Percentiles rank a stretch among this genome's conserved stretches.
These are phyloP conservation scores for Melampsora americana DNA, from an alignment of 1,284 basidiomycete species.

Conservation along the genomic window DNA sequence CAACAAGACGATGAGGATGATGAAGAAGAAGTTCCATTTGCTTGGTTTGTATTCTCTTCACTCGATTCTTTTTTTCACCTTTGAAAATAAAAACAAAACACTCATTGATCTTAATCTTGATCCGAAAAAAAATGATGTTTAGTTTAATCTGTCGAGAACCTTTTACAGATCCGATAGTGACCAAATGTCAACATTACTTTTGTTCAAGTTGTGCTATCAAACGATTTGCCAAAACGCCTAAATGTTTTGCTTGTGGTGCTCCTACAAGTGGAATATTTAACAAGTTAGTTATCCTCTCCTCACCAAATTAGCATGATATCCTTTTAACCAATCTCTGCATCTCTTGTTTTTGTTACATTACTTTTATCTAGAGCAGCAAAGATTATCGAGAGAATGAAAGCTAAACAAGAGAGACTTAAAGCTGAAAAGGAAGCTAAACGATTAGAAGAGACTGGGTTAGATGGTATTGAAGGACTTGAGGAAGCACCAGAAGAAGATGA, in stretches of 20 bases:
- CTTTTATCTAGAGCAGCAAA: not conserved
- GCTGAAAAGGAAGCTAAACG: constrained; percentile 17
- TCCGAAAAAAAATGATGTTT: not conserved
- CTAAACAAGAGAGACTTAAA: constrained; percentile 31
- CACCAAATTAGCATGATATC: constrained; percentile 58
- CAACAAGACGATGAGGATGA: constrained; percentile 61
- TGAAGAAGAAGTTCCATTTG: constrained; percentile 88
- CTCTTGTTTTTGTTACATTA: not conserved
- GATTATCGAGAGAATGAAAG: constrained; percentile 42
- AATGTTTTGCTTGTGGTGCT: constrained; percentile 89
- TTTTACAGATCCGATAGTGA: constrained; percentile 91
- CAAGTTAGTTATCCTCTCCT: constrained; percentile 61
- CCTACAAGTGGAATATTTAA: constrained; percentile 94
- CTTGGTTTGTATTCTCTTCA: constrained; percentile 60
- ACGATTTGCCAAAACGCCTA: constrained; percentile 86
- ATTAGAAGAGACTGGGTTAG: constrained; percentile 19
- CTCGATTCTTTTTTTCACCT: not conserved
- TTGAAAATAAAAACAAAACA: not conserved
- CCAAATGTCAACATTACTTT: constrained; percentile 95
- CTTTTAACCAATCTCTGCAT: not conserved
- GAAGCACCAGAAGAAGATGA: constrained; percentile 5
- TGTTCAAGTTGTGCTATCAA: constrained; percentile 82
- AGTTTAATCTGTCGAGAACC: constrained; percentile 83
- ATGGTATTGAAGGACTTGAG: constrained; percentile 39
- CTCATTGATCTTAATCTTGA: not conserved